phyloP scores from a whole-genome alignment of 2,329 filamentous ascomycete species.

The Cytospora mali region DNA sequence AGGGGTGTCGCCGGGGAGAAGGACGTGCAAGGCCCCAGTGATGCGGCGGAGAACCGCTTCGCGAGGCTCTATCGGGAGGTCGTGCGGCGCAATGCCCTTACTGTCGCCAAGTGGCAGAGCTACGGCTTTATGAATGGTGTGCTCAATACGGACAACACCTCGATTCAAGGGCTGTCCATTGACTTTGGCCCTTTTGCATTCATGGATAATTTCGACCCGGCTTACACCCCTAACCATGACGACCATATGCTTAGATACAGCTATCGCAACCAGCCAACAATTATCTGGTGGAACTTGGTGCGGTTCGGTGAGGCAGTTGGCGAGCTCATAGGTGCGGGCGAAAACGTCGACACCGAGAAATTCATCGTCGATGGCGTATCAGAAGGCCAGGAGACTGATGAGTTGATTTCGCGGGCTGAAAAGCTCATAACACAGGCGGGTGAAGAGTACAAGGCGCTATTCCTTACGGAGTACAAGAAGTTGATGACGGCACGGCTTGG shows the following conservation, averaged over 20 bases:
- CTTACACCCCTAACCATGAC: slow-evolving; percentile 96
- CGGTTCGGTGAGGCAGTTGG: slow-evolving; percentile 86
- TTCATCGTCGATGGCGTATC: slow-evolving; percentile 74
- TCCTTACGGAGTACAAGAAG: slow-evolving; percentile 85
- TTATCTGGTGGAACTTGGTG: slow-evolving; percentile 99
- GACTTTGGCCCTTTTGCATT: slow-evolving; percentile 98
- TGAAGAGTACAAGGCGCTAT: slow-evolving; percentile 86
- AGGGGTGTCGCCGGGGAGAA: slow-evolving; percentile 56
- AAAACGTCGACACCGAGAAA: slow-evolving; percentile 67
- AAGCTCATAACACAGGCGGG: slow-evolving; percentile 77
- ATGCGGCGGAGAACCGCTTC: slow-evolving; percentile 81
- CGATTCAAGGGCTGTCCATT: slow-evolving; percentile 82
- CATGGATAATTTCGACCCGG: slow-evolving; percentile 93
- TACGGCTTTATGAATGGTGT: slow-evolving; percentile 99
- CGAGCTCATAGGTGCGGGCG: slow-evolving; percentile 81
- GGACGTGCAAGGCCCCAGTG: slow-evolving; percentile 66
- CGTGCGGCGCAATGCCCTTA: slow-evolving; percentile 79
- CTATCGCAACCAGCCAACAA: slow-evolving; percentile 91
- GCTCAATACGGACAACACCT: slow-evolving; percentile 97
- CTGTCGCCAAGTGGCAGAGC: slow-evolving; percentile 92
- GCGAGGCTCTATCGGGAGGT: slow-evolving; percentile 86
- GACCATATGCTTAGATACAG: slow-evolving; percentile 84
- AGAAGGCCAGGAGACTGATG: slow-evolving; percentile 63
- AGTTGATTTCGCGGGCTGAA: slow-evolving; percentile 79
- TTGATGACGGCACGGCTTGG: slow-evolving; percentile 82